Evolutionary conservation across 176 grass and related monocot genomes (phyloP).

Genomic region (Aegilops sharonensis): DNA sequence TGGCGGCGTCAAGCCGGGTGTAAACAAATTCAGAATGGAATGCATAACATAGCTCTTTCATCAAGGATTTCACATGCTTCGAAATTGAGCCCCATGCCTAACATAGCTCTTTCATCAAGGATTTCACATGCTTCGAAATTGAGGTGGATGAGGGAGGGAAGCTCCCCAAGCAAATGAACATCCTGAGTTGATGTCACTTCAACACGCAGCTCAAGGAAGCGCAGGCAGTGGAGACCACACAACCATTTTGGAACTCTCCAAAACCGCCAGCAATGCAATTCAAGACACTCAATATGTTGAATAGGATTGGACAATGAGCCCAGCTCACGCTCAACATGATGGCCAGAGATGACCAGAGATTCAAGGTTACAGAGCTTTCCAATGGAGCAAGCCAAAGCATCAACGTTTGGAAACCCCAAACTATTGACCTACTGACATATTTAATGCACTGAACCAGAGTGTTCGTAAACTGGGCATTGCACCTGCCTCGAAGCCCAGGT

Average conservation of each 20-base stretch:
- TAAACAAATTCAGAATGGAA: too few species aligned
- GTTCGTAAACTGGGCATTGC: neutral
- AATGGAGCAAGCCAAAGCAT: neutral
- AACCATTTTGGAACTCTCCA: neutral
- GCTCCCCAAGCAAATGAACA: neutral
- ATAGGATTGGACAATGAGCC: neutral
- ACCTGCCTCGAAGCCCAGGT: neutral
- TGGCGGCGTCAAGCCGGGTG: too few species aligned
- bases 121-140: neutral
- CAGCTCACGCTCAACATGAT: neutral
- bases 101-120: neutral
- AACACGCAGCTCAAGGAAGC: neutral
- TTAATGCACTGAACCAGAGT: too few species aligned
- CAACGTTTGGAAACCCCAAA: neutral
- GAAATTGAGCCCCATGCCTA: neutral
- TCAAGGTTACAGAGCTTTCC: neutral
- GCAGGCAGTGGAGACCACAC: neutral
- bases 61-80: neutral
- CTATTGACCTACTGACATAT: neutral
- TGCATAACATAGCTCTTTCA: neutral
- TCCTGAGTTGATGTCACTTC: neutral
- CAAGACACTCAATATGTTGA: neutral
- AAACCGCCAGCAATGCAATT: accelerated
- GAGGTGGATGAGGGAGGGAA: neutral
- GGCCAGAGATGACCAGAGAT: accelerated